Evolutionary conservation across 2,329 filamentous ascomycete genomes (phyloP).

Genomic region (Paraphaeosphaeria minitans): DNA sequence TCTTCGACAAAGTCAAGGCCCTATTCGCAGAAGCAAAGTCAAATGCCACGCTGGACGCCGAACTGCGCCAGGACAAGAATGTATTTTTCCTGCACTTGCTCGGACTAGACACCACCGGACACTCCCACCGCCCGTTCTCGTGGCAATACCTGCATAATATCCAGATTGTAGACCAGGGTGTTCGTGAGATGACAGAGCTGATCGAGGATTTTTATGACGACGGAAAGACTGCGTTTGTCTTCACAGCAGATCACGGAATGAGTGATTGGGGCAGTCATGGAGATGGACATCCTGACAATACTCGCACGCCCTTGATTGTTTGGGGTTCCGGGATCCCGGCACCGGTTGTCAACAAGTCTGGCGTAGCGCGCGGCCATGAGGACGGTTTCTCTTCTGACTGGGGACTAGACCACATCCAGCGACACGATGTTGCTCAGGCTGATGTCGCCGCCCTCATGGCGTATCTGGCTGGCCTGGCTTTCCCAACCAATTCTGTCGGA

Average conservation of each 20-base stretch:
- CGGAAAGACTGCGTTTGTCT: constrained; percentile 88
- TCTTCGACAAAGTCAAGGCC: constrained; percentile 90
- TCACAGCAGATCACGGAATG: constrained; percentile 98
- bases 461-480: constrained; percentile 84
- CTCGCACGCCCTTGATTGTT: constrained; percentile 85
- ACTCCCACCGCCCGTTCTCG: constrained; percentile 86
- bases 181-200: constrained; percentile 79
- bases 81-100: constrained; percentile 96
- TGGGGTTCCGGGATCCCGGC: constrained; percentile 92
- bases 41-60: constrained; percentile 74
- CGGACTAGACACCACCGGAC: constrained; percentile 88
- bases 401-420: constrained; percentile 76
- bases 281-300: constrained; percentile 96
- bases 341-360: constrained; percentile 63
- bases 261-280: constrained; percentile 99
- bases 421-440: constrained; percentile 91
- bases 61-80: constrained; percentile 79
- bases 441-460: constrained; percentile 96
- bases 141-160: constrained; percentile 95
- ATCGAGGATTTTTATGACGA: constrained; percentile 84
- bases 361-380: constrained; percentile 79
- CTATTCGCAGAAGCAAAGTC: constrained; percentile 80
- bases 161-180: constrained; percentile 88
- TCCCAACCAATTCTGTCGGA: constrained; percentile 94
- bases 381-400: constrained; percentile 87